Evolutionary conservation across 2,329 filamentous ascomycete genomes (phyloP).

Genomic region (Paecilomyces fulvus): DNA sequence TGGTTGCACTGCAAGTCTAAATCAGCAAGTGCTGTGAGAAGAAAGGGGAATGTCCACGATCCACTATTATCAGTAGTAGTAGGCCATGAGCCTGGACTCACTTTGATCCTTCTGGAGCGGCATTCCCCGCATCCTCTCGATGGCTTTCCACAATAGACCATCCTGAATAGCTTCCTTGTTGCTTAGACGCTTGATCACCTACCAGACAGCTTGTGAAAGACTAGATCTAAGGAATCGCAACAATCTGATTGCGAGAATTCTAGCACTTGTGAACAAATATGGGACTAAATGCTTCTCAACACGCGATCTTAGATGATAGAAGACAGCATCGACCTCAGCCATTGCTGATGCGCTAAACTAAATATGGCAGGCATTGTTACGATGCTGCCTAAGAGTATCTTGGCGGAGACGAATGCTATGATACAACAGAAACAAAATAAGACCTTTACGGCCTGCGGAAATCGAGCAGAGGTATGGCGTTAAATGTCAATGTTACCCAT

Average conservation of each 20-base stretch:
- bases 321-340: no score
- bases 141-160: slow-evolving; percentile 24
- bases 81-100: slow-evolving; percentile 9
- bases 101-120: slow-evolving; percentile 24
- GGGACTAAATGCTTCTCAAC: no score
- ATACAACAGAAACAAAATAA: background rate
- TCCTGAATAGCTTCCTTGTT: slow-evolving; percentile 4
- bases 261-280: no score
- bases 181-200: no score
- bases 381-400: no score
- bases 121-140: slow-evolving; percentile 29
- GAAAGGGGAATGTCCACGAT: background rate
- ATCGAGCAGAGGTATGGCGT: background rate
- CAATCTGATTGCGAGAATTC: no score
- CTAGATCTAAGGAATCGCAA: no score
- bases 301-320: no score
- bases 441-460: background rate
- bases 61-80: background rate
- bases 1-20: slow-evolving; percentile 49
- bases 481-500: background rate
- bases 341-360: no score
- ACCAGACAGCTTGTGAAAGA: no score
- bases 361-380: no score
- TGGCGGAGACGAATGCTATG: background rate
- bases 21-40: slow-evolving; percentile 2